A percentile compares a stretch with the other conserved stretches of the same genome.
Evolutionary conservation across 179 eudicot genomes (phyloP).

Genomic region (Sideroxylon spinosum): DNA sequence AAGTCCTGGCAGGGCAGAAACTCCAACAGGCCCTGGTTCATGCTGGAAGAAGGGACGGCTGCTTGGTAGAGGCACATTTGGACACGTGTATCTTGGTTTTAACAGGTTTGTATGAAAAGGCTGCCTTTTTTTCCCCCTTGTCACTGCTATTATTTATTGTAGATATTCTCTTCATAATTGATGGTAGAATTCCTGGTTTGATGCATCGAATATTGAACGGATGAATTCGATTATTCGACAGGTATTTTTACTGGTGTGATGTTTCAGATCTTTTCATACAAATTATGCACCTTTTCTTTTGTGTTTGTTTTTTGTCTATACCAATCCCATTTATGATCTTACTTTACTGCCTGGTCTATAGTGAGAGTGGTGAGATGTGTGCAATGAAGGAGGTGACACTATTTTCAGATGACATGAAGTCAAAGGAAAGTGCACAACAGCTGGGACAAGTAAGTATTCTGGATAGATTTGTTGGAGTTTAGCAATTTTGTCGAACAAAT

Average conservation of each 20-base stretch:
- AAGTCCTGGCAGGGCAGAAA: conserved; percentile 66
- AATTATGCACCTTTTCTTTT: neutral
- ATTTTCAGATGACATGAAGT: conserved; percentile 67
- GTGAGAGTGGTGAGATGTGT: conserved; percentile 79
- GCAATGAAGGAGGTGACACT: conserved; percentile 82
- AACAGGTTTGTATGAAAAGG: conserved; percentile 43
- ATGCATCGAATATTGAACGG: neutral
- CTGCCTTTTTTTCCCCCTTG: neutral
- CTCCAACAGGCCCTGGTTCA: conserved; percentile 56
- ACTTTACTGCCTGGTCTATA: conserved; percentile 13
- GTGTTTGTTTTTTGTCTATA: neutral
- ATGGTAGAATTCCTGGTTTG: neutral
- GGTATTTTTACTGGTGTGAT: neutral
- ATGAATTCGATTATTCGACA: too few relatives aligned
- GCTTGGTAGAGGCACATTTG: conserved; percentile 77
- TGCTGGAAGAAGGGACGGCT: conserved; percentile 70
- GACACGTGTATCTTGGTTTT: conserved; percentile 74
- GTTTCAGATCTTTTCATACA: neutral
- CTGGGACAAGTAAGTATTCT: conserved; percentile 51
- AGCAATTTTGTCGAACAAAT: neutral
- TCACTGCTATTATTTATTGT: neutral
- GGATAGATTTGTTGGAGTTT: neutral
- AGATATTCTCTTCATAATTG: neutral
- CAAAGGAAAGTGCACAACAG: conserved; percentile 78
- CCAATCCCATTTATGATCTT: neutral